Evolutionary conservation across 176 grass and related monocot genomes (phyloP).

Genomic region (Aegilops speltoides): DNA sequence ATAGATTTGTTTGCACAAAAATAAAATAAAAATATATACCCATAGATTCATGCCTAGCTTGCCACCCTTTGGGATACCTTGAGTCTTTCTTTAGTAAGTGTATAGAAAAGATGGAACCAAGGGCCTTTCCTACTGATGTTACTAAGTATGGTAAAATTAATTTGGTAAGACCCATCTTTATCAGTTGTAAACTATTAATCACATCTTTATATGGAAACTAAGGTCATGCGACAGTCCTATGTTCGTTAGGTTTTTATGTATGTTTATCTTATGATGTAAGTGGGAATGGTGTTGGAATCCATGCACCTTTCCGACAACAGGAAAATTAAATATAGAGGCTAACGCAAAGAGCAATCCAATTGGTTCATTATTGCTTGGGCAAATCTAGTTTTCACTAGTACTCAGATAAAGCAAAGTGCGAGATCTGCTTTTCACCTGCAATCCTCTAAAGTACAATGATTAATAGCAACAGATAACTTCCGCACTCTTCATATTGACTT

Average conservation of each 20-base stretch:
- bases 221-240: neutral
- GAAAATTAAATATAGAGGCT: neutral
- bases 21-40: neutral
- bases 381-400: neutral
- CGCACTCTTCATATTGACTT: constrained; percentile 3
- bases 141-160: neutral
- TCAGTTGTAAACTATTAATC: neutral
- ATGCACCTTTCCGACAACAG: neutral
- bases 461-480: constrained; percentile 7
- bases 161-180: constrained; percentile 10
- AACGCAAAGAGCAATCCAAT: neutral
- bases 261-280: neutral
- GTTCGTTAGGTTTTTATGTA: neutral
- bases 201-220: neutral
- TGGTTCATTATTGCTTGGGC: neutral
- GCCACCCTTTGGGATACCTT: neutral
- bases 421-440: constrained; percentile 22
- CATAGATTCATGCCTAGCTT: neutral
- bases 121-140: neutral
- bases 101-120: neutral
- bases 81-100: neutral
- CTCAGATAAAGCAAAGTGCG: neutral
- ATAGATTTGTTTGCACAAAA: no score
- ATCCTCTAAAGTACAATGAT: neutral
- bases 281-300: neutral